Percentiles rank a stretch among this genome's conserved stretches.
Evolutionary conservation across 257 asterid genomes (phyloP).

Genomic region (Cinchona pubescens): DNA sequence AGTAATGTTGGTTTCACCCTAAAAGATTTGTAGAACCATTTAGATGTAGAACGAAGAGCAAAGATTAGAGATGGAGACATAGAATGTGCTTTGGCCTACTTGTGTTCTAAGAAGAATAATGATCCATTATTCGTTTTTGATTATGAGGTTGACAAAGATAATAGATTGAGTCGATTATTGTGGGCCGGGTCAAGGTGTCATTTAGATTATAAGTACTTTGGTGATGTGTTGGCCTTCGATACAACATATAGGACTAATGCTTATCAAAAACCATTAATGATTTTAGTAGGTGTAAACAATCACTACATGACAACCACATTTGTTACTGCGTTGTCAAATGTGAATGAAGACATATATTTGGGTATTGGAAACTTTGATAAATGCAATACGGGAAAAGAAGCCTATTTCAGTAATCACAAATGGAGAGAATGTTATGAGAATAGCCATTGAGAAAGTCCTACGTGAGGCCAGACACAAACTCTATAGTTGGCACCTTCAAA

Average conservation of each 20-base stretch:
- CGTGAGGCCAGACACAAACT: background rate
- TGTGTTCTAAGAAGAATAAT: background rate
- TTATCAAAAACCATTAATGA: background rate
- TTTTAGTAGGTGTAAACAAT: constrained; percentile 9
- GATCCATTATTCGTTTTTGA: background rate
- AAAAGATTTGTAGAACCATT: background rate
- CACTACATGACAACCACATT: background rate
- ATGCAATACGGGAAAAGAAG: background rate
- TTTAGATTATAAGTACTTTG: background rate
- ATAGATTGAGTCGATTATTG: background rate
- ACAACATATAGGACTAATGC: background rate
- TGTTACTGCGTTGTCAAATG: background rate
- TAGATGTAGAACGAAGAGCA: background rate
- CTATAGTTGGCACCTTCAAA: constrained; percentile 1
- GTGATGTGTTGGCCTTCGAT: background rate
- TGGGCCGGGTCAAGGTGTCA: background rate
- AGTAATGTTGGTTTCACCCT: background rate
- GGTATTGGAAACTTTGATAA: constrained; percentile 4
- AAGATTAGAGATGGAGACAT: background rate
- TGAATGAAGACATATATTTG: background rate
- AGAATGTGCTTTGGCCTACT: background rate
- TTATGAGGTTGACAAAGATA: background rate
- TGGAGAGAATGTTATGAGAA: background rate
- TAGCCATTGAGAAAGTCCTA: background rate
- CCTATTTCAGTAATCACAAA: background rate